These are phyloP conservation scores for Chenopodium suecicum DNA, from an alignment of 148 eudicot genomes.

Conservation along the genomic window DNA sequence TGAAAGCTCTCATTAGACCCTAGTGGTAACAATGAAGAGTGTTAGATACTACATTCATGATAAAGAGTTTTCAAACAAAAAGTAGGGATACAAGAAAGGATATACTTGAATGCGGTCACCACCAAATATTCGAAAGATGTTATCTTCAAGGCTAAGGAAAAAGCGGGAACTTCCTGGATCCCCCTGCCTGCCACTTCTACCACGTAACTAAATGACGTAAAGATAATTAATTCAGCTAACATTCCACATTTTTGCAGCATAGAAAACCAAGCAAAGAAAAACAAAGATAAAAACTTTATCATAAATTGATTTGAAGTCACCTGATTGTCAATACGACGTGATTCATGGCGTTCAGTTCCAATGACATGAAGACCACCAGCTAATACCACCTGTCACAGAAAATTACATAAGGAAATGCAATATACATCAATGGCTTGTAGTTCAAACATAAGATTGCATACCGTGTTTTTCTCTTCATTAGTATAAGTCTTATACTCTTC, in stretches of 20 bases:
- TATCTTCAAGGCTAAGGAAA: constrained; percentile 99
- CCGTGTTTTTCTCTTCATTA: constrained; percentile 79
- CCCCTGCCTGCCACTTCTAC: constrained; percentile 99
- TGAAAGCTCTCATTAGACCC: constrained; percentile 99
- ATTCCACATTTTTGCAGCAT: constrained; percentile 12
- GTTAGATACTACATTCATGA: constrained; percentile 13
- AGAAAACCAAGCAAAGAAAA: neutral
- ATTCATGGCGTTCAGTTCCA: constrained; percentile 99
- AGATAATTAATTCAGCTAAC: neutral
- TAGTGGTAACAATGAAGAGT: constrained; percentile 31
- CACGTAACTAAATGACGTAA: constrained; percentile 67
- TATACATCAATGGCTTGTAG: constrained; percentile 6
- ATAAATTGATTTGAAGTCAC: constrained; percentile 28
- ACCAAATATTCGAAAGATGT: constrained; percentile 95
- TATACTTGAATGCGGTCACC: constrained; percentile 98
- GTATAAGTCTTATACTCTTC: constrained; percentile 80
- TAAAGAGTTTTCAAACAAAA: neutral
- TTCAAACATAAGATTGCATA: constrained; percentile 16
- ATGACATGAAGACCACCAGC: constrained; percentile 98
- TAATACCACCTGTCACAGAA: constrained; percentile 62
- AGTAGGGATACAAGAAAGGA: neutral
- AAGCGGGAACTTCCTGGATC: constrained; percentile 99
- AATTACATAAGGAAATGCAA: constrained; percentile 13
- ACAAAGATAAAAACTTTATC: neutral
- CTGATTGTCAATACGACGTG: constrained; percentile 99